Evolutionary conservation across 2,329 filamentous ascomycete genomes (phyloP), one percentile per base, ranked within the genome.

Genomic region (Ceratocystis ficicola): DNA sequence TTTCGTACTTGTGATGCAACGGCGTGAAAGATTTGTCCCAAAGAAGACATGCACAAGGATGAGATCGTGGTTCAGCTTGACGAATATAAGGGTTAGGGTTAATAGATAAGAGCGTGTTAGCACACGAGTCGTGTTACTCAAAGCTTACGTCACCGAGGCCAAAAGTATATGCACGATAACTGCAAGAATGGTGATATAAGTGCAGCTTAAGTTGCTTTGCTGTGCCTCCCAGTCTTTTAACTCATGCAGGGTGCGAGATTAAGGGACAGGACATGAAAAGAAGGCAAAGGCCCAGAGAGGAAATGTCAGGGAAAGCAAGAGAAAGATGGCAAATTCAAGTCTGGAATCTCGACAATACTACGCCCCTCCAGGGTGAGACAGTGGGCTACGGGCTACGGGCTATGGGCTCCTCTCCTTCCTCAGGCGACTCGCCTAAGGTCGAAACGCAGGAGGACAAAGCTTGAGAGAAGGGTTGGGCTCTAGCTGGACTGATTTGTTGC

Each of bases 191-290:
- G 15, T 12, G 52, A 32, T 57, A 57, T 57, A 30, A 57, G 17
- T 7, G 52, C 12, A 55, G 12, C 28, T 25, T 48, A n/a, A n/a
- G 46, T 48, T 28, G 22, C 28, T 55, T 55, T 15, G 8, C 50
- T 22, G 10, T 15, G 22, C 25, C 30, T 57, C 25, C 52, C 28
- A 32, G 28, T 12, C 52, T 32, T 12, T 57, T 7, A 15, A 57
- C 52, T 57, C 30, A 57, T 57, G 52, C 52, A 57, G 28, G 52
- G 52, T 7, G 52, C 22, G 30, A 57, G 52, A 57, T 57, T 57
- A 57, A 57, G 52, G 52, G n/a, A 25, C 52, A n/a, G 20, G 28
- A 57, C 22, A 15, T 22, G 30, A 55, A 3, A 50, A 22, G 25
- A 28, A 30, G 52, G 48, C 6, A 25, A 52, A 8, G 48, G 48